A percentile compares a stretch with the other conserved stretches of the same genome.
These are phyloP conservation scores for Cytospora schulzeri DNA, from an alignment of 2,329 filamentous ascomycete species.

Conservation along the genomic window DNA sequence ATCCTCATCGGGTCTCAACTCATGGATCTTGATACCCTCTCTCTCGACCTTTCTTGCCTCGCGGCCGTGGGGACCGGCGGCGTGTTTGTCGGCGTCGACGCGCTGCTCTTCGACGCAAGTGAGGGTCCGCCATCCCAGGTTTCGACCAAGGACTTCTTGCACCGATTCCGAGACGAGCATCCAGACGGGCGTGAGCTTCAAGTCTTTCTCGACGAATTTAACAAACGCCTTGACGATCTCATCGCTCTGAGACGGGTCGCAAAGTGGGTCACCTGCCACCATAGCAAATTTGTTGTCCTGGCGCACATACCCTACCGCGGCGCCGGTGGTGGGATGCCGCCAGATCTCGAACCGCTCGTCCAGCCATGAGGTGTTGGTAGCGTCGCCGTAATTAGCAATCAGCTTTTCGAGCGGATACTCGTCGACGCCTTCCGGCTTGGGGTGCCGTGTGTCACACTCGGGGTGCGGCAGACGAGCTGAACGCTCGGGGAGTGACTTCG, in stretches of 20 bases:
- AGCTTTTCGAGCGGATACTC: slow-evolving; percentile 71
- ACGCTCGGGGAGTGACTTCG: slow-evolving; percentile 77
- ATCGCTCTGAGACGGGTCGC: slow-evolving; percentile 74
- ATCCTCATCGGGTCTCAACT: slow-evolving; percentile 63
- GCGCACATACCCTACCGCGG: slow-evolving; percentile 80
- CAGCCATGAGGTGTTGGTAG: slow-evolving; percentile 90
- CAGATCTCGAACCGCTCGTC: slow-evolving; percentile 87
- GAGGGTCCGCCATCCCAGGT: slow-evolving; percentile 84
- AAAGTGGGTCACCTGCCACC: slow-evolving; percentile 84
- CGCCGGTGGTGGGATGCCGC: slow-evolving; percentile 78
- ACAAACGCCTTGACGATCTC: slow-evolving; percentile 75
- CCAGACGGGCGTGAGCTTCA: slow-evolving; percentile 79
- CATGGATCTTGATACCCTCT: slow-evolving; percentile 79
- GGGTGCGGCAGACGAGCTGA: slow-evolving; percentile 75
- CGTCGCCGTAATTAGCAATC: slow-evolving; percentile 93
- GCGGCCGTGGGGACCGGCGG: slow-evolving; percentile 61
- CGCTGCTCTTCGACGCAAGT: slow-evolving; percentile 89
- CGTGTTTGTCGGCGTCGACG: slow-evolving; percentile 73
- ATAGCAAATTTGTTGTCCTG: slow-evolving; percentile 75
- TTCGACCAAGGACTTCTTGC: slow-evolving; percentile 77
- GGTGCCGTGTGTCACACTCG: slow-evolving; percentile 73
- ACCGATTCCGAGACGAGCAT: slow-evolving; percentile 79
- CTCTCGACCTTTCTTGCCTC: slow-evolving; percentile 69
- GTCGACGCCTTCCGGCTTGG: slow-evolving; percentile 44
- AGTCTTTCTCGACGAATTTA: slow-evolving; percentile 70